phyloP scores from a whole-genome alignment of 805 yeast genomes.

The Yarrowia sp. region DNA sequence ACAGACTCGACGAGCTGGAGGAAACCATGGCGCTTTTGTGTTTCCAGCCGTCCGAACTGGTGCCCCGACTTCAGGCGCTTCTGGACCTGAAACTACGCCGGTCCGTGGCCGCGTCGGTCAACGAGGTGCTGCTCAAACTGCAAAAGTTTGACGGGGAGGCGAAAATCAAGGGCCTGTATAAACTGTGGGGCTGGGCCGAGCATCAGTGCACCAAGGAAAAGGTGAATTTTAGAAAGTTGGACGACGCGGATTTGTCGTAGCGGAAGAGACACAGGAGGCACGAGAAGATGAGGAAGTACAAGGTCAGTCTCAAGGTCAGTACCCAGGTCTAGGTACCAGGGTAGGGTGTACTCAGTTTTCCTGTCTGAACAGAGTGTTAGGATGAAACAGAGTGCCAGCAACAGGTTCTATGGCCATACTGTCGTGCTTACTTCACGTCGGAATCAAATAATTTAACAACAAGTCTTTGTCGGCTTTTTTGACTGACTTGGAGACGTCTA shows the following conservation, averaged over 20 bases:
- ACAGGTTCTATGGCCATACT: too few relatives aligned
- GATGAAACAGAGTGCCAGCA: too few relatives aligned
- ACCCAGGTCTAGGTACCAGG: too few relatives aligned
- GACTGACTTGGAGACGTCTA: too few relatives aligned
- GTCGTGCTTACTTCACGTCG: too few relatives aligned
- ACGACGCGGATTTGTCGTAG: slow-evolving; percentile 29
- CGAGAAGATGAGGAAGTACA: too few relatives aligned
- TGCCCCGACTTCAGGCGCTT: slow-evolving; percentile 48
- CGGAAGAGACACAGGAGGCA: too few relatives aligned
- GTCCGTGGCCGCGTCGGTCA: slow-evolving; percentile 67
- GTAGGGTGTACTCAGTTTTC: too few relatives aligned
- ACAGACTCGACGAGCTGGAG: slow-evolving; percentile 65
- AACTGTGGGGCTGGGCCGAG: slow-evolving; percentile 65
- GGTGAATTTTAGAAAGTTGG: slow-evolving; percentile 40
- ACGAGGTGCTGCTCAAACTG: slow-evolving; percentile 53
- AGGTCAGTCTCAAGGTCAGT: too few relatives aligned
- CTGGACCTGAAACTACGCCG: slow-evolving; percentile 59
- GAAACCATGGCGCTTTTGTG: slow-evolving; percentile 76
- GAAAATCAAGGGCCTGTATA: slow-evolving; percentile 52
- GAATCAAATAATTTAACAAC: too few relatives aligned
- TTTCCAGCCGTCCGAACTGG: slow-evolving; percentile 41
- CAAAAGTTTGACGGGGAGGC: slow-evolving; percentile 40
- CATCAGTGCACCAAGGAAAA: slow-evolving; percentile 43
- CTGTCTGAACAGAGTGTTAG: too few relatives aligned
- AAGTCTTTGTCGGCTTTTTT: too few relatives aligned